Conservation (phyloP, 345 rosid species). For the Eucalyptus erythrocorys region DNA sequence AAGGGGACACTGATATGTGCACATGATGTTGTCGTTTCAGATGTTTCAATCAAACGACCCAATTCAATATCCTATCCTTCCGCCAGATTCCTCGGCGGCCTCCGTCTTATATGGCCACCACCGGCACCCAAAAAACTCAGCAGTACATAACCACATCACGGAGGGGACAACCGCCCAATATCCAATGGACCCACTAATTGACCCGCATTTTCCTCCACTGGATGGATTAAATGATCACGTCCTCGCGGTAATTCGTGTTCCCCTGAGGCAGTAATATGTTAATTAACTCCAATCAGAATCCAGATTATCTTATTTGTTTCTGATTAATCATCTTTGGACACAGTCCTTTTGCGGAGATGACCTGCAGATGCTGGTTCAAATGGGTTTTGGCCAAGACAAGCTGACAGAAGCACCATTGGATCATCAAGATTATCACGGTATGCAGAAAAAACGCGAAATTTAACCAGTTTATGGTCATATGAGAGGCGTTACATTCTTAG, state of each 20-base stretch:
- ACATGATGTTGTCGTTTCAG: constrained; percentile 12
- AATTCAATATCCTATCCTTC: constrained; percentile 32
- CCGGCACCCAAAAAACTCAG: constrained; percentile 10
- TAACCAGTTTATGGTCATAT: not conserved
- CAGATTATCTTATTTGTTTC: not conserved
- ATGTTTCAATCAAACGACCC: constrained; percentile 33
- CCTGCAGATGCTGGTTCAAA: constrained; percentile 57
- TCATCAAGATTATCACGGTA: not conserved
- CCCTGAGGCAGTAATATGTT: not conserved
- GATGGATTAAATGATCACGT: constrained; percentile 11
- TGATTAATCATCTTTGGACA: not conserved
- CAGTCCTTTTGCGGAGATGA: constrained; percentile 54
- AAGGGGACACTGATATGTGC: not conserved
- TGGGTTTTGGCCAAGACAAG: constrained; percentile 54
- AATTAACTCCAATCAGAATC: not conserved
- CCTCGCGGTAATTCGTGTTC: constrained; percentile 28
- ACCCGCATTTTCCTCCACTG: constrained; percentile 27
- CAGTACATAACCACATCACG: constrained; percentile 12
- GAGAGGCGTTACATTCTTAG: constrained; percentile 12
- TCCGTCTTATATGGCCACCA: constrained; percentile 26
- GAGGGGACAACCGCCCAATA: constrained; percentile 16
- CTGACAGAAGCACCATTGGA: constrained; percentile 2
- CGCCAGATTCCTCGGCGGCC: constrained; percentile 42
- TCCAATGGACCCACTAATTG: constrained; percentile 26
- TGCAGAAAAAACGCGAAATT: not conserved